Evolutionary conservation across 176 grass and related monocot species (phyloP), one percentile per base, ranked within the genome.

Genomic region (Zoysia pacifica): DNA sequence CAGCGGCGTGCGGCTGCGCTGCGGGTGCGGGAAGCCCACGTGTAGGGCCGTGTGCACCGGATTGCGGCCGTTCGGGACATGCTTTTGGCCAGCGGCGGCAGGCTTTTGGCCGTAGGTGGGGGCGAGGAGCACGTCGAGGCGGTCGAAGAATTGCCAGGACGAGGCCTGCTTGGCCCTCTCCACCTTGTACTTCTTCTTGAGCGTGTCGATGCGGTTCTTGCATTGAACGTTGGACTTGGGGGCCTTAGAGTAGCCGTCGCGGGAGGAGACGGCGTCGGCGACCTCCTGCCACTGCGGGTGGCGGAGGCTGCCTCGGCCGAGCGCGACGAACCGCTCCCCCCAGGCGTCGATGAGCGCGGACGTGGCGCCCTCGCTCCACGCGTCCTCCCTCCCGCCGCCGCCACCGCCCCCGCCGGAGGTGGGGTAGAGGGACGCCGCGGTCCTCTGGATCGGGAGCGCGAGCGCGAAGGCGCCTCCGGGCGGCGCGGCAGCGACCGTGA

Each of bases 161-260:
- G 35, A 55, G 5, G 18, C 52, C 14, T 16, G 14, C 87, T 99
- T 99, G 54, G 81, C 51, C 78, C 90, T 86, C 88, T 99, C 96
- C 39, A 91, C 65, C 90, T 99, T 99, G 67, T 99, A 99, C 67
- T 99, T 99, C 96, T 99, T 99, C 90, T 99, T 99, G 53, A 99
- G 90, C 54, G 91, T 92, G 48, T 94, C 89, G 78, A 97, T 92
- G 65, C 94, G 91, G 77, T 94, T 97, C 87, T 97, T 94, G 73
- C 94, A 94, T 87, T 97, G 91, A 39, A 92, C 61, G 65, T 94
- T 89, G 28, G 89, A 88, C 83, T 83, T 97, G 55, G 70, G 69
- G 18, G 77, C 35, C 83, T 90, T 94, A 62, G 91, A 90, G 85
- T 99, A 99, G 36, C 89, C 86, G 40, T 99, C 93, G 20, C 88